These are phyloP conservation scores for Trypanosoma cruzi DNA, from an alignment of 208 protist genomes.

Conservation along the genomic window DNA sequence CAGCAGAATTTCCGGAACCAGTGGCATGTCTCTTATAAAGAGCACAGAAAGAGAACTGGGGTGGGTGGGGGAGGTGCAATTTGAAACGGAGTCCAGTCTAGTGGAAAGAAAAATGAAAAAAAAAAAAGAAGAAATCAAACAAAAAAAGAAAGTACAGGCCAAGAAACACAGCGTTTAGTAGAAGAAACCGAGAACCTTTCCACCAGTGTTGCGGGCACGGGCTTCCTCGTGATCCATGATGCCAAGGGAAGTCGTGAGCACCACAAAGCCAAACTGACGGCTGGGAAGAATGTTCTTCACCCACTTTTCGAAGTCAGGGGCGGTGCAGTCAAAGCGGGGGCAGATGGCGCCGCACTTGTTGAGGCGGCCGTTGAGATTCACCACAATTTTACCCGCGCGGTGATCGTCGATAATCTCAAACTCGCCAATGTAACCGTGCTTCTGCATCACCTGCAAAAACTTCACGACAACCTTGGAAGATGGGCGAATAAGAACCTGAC, in stretches of 20 bases:
- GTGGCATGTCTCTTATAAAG: no score
- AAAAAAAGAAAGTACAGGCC: slow-evolving; percentile 19
- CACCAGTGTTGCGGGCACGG: slow-evolving; percentile 98
- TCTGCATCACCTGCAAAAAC: slow-evolving; percentile 99
- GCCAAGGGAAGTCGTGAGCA: slow-evolving; percentile 99
- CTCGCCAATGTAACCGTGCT: slow-evolving; percentile 99
- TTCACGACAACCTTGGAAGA: slow-evolving; percentile 99
- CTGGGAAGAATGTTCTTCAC: slow-evolving; percentile 99
- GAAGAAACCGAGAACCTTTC: slow-evolving; percentile 99
- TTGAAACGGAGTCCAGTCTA: no score
- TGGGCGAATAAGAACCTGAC: slow-evolving; percentile 99
- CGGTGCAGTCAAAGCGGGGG: slow-evolving; percentile 98
- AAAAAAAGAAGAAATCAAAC: slow-evolving; percentile 14
- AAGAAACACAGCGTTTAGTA: slow-evolving; percentile 90
- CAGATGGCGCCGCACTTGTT: slow-evolving; percentile 99
- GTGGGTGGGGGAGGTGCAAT: no score
- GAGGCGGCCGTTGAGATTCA: slow-evolving; percentile 99
- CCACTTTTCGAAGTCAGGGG: slow-evolving; percentile 99
- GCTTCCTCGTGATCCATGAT: slow-evolving; percentile 99
- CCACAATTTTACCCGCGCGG: slow-evolving; percentile 99
- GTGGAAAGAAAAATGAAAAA: neutral
- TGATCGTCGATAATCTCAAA: slow-evolving; percentile 99
- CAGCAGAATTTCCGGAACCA: no score
- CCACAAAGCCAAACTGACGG: slow-evolving; percentile 99
- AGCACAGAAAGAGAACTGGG: no score